Evolutionary conservation across 1,284 basidiomycete genomes (phyloP).

Genomic region (Naganishia sp.): DNA sequence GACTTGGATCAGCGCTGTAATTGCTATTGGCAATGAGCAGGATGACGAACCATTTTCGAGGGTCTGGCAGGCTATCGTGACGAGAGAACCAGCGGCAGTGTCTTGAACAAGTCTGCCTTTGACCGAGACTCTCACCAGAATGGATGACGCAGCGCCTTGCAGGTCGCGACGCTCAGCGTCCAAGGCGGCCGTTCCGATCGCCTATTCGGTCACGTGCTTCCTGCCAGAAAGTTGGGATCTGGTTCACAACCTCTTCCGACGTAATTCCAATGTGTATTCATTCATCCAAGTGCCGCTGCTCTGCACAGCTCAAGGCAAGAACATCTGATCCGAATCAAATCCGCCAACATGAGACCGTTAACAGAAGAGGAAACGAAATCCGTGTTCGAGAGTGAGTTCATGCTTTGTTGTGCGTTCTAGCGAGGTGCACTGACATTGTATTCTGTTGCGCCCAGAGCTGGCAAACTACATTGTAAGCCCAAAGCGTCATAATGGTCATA

Average conservation of each 20-base stretch:
- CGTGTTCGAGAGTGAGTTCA: conserved; percentile 54
- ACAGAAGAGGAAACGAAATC: conserved; percentile 57
- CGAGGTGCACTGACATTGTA: conserved; percentile 1
- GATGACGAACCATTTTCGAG: background rate
- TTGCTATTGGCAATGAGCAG: background rate
- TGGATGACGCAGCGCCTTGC: conserved; percentile 11
- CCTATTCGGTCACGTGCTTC: conserved; percentile 2
- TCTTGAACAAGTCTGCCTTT: no score
- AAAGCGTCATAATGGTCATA: background rate
- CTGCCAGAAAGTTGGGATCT: conserved; percentile 17
- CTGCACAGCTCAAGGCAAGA: background rate
- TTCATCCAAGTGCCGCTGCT: background rate
- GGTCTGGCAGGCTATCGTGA: background rate
- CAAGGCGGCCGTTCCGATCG: background rate
- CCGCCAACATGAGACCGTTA: conserved; percentile 50
- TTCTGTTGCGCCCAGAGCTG: conserved; percentile 43
- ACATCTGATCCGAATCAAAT: no score
- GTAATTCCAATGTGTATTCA: no score
- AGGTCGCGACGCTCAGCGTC: background rate
- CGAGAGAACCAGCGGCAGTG: background rate
- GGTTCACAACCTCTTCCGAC: background rate
- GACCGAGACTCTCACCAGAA: background rate
- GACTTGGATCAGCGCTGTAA: no score
- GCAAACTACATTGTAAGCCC: conserved; percentile 52
- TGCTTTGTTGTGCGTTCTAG: background rate